Conservation (phyloP, 805 yeast species). For the Lipomyces anomalus region DNA sequence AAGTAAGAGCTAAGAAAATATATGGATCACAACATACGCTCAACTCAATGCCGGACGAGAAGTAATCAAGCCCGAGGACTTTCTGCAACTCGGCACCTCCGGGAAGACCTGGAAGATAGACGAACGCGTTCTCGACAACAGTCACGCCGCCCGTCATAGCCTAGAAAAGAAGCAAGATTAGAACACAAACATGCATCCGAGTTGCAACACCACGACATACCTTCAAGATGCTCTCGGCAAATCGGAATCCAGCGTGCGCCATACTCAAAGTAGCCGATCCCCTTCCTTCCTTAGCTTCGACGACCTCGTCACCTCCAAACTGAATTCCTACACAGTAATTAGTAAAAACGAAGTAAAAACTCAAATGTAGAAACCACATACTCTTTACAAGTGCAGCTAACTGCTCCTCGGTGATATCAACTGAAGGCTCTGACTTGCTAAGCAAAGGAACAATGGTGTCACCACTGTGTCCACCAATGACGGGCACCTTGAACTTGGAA, state of each 20-base stretch:
- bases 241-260: constrained; percentile 89
- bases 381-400: constrained; percentile 66
- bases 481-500: constrained; percentile 54
- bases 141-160: constrained; percentile 18
- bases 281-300: constrained; percentile 86
- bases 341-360: too few species aligned
- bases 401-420: constrained; percentile 36
- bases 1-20: background rate
- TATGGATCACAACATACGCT: constrained; percentile 50
- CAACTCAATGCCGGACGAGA: constrained; percentile 88
- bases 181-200: constrained; percentile 39
- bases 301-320: constrained; percentile 96
- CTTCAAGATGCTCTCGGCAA: constrained; percentile 54
- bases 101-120: constrained; percentile 43
- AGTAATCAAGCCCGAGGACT: constrained; percentile 90
- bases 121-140: constrained; percentile 23
- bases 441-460: constrained; percentile 87
- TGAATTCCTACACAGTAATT: too few species aligned
- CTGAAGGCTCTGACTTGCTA: constrained; percentile 38
- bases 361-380: too few species aligned
- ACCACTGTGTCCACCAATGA: constrained; percentile 93
- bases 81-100: constrained; percentile 58
- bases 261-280: constrained; percentile 94
- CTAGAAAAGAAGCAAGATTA: too few species aligned
- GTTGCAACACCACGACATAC: constrained; percentile 41